Base-by-base conservation (phyloP, 306 rosid species). In the Corylus avellana region DNA sequence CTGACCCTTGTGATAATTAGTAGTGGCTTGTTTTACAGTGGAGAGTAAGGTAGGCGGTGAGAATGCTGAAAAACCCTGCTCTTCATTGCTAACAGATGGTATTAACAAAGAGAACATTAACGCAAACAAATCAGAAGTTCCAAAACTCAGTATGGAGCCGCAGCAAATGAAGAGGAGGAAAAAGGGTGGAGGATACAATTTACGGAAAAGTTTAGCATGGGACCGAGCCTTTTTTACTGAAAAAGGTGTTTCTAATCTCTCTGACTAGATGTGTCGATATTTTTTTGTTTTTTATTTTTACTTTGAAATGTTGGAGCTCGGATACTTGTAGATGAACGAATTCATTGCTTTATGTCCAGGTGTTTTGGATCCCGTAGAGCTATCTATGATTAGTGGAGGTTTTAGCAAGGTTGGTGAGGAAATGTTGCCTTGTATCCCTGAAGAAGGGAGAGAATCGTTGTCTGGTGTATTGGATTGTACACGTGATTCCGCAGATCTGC, bases 191-290 rank as follows among this genome's bases (percentile, higher is more conserved):
- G 95, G 95, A 29, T 95, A 72, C 87, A 92, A 91, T 80, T 83
- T 95, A 87, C 94, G 98, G 37, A 92, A 92, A 83, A 95, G 98
- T 89, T 86, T 95, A 48, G 98, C 97, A 11, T 95, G 98, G 98
- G 85, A 92, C 76, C 89, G 91, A 72, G 98, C 98, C 69, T 95
- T 95, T 85, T 92, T 90, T 35, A 91, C 94, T 0, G 98, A 95
- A 75, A 87, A 92, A 92, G 97, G 98, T 70, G 79, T 55, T 68
- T 51, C 64, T 56, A 27, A 42, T 18, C 67, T 67, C 39, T 56
- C 13, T 73, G 22, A 48, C 14, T 35, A 37, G 39, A 29, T 5
- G 35, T 42, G 44, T 20, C 61, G 47, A 79, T n/a, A 3, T 1
- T 16, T 71, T 39, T 32, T 9, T 72, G 42, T 56, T 9, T 72